Percentiles rank a stretch among this genome's conserved stretches.
phyloP scores from a whole-genome alignment of 2,329 filamentous ascomycete genomes.

The Pseudogymnoascus sp. region DNA sequence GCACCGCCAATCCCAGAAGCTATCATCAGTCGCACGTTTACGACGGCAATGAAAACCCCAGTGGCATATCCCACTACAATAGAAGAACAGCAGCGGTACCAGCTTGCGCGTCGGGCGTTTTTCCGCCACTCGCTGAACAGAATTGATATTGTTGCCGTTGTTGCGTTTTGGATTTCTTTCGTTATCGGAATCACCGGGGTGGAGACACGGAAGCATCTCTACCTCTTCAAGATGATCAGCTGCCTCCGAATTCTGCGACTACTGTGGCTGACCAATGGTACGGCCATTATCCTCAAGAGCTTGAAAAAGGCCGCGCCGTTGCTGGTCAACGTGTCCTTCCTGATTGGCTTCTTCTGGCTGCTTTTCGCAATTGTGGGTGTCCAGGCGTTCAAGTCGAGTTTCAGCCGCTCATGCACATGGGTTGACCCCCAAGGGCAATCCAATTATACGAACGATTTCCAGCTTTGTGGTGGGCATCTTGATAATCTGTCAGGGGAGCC shows the following conservation, averaged over 20 bases:
- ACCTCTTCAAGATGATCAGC: constrained; percentile 93
- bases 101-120: constrained; percentile 86
- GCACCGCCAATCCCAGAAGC: constrained; percentile 40
- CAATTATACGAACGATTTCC: constrained; percentile 57
- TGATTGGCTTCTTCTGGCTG: constrained; percentile 96
- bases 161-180: constrained; percentile 94
- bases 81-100: constrained; percentile 72
- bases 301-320: constrained; percentile 91
- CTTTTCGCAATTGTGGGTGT: constrained; percentile 94
- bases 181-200: constrained; percentile 61
- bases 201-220: constrained; percentile 65
- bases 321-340: constrained; percentile 84
- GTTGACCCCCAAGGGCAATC: constrained; percentile 54
- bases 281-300: constrained; percentile 88
- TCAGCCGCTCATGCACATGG: constrained; percentile 73
- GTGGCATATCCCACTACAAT: constrained; percentile 50
- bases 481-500: constrained; percentile 48
- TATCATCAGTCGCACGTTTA: constrained; percentile 65
- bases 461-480: constrained; percentile 83
- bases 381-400: constrained; percentile 86
- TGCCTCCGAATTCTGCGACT: constrained; percentile 87
- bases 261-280: constrained; percentile 87
- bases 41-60: constrained; percentile 53
- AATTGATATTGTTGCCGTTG: constrained; percentile 85
- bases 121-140: constrained; percentile 93